Conservation (phyloP, 345 rosid species). For the Salix udensis region DNA sequence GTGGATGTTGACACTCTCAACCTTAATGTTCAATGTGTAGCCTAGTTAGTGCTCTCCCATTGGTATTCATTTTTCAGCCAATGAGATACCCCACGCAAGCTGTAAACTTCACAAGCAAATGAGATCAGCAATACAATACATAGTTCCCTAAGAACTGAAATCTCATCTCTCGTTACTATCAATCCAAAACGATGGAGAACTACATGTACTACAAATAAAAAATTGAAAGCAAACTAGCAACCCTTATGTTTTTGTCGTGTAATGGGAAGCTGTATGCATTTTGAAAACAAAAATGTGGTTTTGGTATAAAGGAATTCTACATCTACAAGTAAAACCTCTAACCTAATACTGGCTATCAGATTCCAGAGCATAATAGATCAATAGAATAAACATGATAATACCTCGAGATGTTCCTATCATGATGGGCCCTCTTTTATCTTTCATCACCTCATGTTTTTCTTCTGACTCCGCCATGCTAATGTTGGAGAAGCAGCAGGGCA, state of each 20-base stretch:
- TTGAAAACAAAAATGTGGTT: not conserved
- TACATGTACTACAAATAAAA: not conserved
- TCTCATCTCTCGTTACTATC: no score
- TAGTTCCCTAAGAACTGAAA: no score
- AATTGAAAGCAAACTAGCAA: not conserved
- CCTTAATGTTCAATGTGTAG: no score
- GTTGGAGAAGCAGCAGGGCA: slow-evolving; percentile 13
- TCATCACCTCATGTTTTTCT: slow-evolving; percentile 16
- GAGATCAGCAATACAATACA: no score
- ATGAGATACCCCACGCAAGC: no score
- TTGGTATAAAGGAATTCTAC: not conserved
- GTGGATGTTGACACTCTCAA: no score
- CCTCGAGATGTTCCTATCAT: slow-evolving; percentile 29
- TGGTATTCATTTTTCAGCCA: no score
- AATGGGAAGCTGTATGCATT: not conserved
- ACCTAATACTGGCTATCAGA: slow-evolving; percentile 8
- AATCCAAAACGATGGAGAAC: no score
- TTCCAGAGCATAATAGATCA: slow-evolving; percentile 16
- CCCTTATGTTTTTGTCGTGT: not conserved
- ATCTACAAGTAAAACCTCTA: not conserved
- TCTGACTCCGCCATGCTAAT: slow-evolving; percentile 17
- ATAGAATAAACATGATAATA: slow-evolving; percentile 22
- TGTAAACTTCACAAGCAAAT: no score
- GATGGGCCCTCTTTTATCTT: slow-evolving; percentile 15
- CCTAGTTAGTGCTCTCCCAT: no score